These are phyloP conservation scores for Pichia sorboxylosa DNA, from an alignment of 1,139 yeast species.

Conservation along the genomic window DNA sequence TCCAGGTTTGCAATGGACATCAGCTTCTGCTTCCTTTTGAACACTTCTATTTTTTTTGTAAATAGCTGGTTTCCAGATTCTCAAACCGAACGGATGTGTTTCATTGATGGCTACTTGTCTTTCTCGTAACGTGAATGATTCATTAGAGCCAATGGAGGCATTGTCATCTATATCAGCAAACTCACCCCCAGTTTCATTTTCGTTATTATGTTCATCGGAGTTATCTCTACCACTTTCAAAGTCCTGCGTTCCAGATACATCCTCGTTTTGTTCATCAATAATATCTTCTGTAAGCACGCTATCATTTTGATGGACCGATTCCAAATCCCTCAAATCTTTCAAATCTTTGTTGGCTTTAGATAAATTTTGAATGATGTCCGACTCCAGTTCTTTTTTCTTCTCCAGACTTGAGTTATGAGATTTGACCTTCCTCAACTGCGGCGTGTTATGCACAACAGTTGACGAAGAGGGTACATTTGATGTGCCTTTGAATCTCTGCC, in stretches of 20 bases:
- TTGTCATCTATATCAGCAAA: conserved; percentile 21
- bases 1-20: conserved; percentile 63
- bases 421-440: not conserved
- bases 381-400: conserved; percentile 17
- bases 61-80: conserved; percentile 96
- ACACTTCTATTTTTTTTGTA: conserved; percentile 90
- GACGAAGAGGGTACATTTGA: conserved; percentile 5
- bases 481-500: conserved; percentile 22
- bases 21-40: conserved; percentile 83
- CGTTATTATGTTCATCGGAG: conserved; percentile 14
- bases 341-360: conserved; percentile 17
- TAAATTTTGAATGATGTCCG: conserved; percentile 17
- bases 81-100: conserved; percentile 95
- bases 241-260: not conserved
- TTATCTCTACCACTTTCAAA: not conserved
- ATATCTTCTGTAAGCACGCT: not conserved
- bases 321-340: conserved; percentile 16
- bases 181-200: not conserved
- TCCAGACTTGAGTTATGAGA: not conserved
- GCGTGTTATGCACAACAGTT: no score
- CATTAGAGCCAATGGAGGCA: conserved; percentile 48
- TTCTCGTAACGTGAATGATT: conserved; percentile 80
- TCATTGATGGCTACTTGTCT: conserved; percentile 93
- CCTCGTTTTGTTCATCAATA: not conserved
- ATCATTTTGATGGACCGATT: conserved; percentile 15